phyloP scores from a whole-genome alignment of 2,329 filamentous ascomycete genomes.

The Zasmidium cellare region DNA sequence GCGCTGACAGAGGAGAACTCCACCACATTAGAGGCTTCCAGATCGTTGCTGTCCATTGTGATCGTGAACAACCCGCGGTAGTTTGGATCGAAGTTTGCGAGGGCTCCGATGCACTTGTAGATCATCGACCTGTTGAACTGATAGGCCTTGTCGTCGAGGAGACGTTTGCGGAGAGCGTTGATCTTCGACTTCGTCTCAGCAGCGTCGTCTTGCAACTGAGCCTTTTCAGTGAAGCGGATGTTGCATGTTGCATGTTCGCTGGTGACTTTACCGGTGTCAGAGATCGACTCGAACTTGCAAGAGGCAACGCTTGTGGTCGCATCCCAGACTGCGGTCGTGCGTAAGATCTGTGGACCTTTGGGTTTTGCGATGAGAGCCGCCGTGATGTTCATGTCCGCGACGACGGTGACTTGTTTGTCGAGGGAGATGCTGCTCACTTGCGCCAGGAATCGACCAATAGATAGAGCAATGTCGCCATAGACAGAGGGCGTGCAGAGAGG shows the following conservation, averaged over 20 bases:
- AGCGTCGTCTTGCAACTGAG: neutral
- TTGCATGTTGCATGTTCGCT: constrained; percentile 6
- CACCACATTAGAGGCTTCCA: constrained; percentile 32
- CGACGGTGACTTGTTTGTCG: neutral
- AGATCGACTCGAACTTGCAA: neutral
- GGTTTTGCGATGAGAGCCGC: neutral
- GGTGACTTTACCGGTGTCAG: neutral
- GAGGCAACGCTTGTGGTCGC: neutral
- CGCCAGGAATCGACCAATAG: constrained; percentile 28
- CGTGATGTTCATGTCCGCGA: constrained; percentile 1
- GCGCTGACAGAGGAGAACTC: constrained; percentile 10
- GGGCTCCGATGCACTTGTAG: constrained; percentile 5
- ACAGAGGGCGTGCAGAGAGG: constrained; percentile 40
- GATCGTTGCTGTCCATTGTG: constrained; percentile 30
- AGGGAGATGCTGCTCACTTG: neutral
- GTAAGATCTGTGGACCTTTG: neutral
- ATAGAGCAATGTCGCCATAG: constrained; percentile 37
- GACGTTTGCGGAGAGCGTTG: too few relatives aligned
- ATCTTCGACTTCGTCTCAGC: too few relatives aligned
- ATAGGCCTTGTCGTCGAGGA: neutral
- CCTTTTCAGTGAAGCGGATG: neutral
- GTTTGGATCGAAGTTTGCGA: constrained; percentile 1
- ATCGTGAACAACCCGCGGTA: constrained; percentile 1
- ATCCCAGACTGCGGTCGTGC: neutral
- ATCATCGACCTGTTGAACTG: constrained; percentile 4